Percentiles rank a stretch among this genome's conserved stretches.
These are phyloP conservation scores for Aquilaria yunnanensis DNA, from an alignment of 345 rosid genomes.

Conservation along the genomic window DNA sequence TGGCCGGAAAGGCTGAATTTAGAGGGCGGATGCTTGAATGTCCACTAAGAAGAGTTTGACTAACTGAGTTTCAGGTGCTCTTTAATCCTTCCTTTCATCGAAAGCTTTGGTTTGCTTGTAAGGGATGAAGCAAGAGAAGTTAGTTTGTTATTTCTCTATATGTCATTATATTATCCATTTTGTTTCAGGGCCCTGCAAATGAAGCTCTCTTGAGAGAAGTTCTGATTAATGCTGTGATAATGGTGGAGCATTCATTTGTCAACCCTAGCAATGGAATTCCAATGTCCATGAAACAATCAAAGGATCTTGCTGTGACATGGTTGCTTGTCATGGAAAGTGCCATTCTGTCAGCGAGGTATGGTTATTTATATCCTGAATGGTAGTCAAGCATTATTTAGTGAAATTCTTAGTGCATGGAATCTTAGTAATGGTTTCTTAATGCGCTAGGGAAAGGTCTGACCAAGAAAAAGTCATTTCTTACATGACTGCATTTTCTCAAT, in stretches of 20 bases:
- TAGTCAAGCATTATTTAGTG: slow-evolving; percentile 6
- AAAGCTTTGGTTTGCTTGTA: too few relatives aligned
- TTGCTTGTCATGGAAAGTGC: slow-evolving; percentile 48
- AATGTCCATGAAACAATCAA: slow-evolving; percentile 27
- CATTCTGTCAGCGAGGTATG: slow-evolving; percentile 41
- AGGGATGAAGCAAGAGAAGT: too few relatives aligned
- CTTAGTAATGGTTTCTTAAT: slow-evolving; percentile 16
- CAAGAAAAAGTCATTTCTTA: slow-evolving; percentile 32
- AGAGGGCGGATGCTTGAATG: background rate
- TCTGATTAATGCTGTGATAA: slow-evolving; percentile 43
- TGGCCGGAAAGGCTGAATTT: background rate
- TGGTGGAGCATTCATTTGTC: slow-evolving; percentile 38
- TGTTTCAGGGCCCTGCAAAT: slow-evolving; percentile 46
- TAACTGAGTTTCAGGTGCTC: too few relatives aligned
- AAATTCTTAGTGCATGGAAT: slow-evolving; percentile 10
- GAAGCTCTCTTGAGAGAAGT: slow-evolving; percentile 38
- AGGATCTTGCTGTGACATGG: slow-evolving; percentile 49
- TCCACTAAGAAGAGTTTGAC: background rate
- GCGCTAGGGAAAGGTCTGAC: slow-evolving; percentile 47
- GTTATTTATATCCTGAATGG: slow-evolving; percentile 9
- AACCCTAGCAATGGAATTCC: slow-evolving; percentile 28
- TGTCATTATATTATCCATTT: slow-evolving; percentile 1
- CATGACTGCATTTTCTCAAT: slow-evolving; percentile 39
- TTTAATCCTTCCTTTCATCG: too few relatives aligned
- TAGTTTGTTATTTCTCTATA: too few relatives aligned